Percentiles rank a stretch among this genome's conserved stretches.
These are phyloP conservation scores for Metarhizium sp. DNA, from an alignment of 2,329 filamentous ascomycete species.

Conservation along the genomic window DNA sequence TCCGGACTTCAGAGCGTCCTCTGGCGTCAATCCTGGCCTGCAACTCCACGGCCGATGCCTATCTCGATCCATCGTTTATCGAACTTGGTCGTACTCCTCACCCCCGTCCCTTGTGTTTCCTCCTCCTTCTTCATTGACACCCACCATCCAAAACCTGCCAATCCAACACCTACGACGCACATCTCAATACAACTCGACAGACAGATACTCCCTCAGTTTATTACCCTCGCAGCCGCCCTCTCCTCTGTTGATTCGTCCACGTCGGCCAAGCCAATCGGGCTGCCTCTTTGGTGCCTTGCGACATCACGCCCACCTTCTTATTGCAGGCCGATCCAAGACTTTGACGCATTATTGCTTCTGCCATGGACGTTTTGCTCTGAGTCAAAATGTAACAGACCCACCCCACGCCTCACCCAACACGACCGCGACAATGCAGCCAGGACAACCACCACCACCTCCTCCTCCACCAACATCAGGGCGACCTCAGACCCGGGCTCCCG, in stretches of 20 bases:
- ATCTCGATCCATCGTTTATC: too few relatives aligned
- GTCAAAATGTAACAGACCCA: constrained; percentile 34
- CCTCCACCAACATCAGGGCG: constrained; percentile 14
- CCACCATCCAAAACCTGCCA: background rate
- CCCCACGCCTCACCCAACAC: constrained; percentile 1
- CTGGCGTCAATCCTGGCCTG: too few relatives aligned
- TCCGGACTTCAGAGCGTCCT: too few relatives aligned
- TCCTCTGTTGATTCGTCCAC: background rate
- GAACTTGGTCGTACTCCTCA: background rate
- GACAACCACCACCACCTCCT: constrained; percentile 12
- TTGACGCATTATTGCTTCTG: background rate
- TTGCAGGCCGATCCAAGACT: background rate
- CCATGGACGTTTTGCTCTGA: constrained; percentile 1
- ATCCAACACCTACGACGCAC: background rate
- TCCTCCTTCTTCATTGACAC: background rate
- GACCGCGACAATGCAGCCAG: constrained; percentile 37
- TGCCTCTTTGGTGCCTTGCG: background rate
- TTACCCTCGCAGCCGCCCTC: background rate
- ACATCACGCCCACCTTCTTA: background rate
- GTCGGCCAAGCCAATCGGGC: background rate
- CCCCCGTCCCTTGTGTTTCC: background rate
- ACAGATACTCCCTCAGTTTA: background rate
- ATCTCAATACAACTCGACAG: background rate
- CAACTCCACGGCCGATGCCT: too few relatives aligned
- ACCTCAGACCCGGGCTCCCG: constrained; percentile 37